phyloP scores from a whole-genome alignment of 176 grass and related monocot species.

The Triticum dicoccoides region DNA sequence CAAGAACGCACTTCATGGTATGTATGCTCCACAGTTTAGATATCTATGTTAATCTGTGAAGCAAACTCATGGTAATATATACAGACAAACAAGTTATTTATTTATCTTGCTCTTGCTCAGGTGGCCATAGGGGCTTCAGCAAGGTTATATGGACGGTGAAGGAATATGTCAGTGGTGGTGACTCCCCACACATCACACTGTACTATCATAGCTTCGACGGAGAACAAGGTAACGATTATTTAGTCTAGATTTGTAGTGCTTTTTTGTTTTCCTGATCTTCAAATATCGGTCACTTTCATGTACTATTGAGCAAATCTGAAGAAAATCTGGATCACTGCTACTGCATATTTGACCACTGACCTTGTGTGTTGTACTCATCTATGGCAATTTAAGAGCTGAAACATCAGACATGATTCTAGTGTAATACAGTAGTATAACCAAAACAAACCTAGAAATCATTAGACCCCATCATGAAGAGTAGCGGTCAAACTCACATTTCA shows the following conservation, averaged over 20 bases:
- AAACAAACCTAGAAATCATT: not conserved
- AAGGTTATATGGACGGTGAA: slow-evolving; percentile 81
- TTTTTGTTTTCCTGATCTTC: not conserved
- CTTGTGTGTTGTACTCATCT: not conserved
- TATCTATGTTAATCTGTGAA: not conserved
- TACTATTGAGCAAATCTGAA: not conserved
- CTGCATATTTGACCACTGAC: not conserved
- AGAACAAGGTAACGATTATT: slow-evolving; percentile 62
- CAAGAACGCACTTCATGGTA: slow-evolving; percentile 85
- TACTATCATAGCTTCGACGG: slow-evolving; percentile 92
- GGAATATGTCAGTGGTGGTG: slow-evolving; percentile 48
- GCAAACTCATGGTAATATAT: not conserved
- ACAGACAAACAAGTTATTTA: not conserved
- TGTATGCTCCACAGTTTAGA: not conserved
- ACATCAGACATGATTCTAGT: not conserved
- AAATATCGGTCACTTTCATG: not conserved
- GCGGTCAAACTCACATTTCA: not conserved
- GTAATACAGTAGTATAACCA: not conserved
- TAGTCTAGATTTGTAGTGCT: not conserved
- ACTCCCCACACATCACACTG: slow-evolving; percentile 73
- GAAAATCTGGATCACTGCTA: not conserved
- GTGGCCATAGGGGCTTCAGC: slow-evolving; percentile 87
- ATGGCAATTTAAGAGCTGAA: not conserved
- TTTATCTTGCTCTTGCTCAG: slow-evolving; percentile 13
- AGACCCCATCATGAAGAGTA: not conserved